Conservation (phyloP, 768 basidiomycete genomes). For the Floccularia luteovirens region DNA sequence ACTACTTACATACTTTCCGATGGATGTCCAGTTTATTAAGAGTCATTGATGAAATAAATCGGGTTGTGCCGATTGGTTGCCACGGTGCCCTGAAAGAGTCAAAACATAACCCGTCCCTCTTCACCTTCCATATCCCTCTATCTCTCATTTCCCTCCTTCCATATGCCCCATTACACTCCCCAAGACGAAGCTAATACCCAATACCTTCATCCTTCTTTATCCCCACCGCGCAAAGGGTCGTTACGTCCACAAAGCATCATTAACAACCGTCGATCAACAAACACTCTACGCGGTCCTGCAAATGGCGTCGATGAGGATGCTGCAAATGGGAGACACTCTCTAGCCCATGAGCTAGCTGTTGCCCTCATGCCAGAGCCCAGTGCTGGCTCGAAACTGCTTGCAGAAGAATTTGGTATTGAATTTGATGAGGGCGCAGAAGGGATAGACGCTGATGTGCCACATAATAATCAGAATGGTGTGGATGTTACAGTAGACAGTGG, state of each 20-base stretch:
- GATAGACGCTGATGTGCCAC: slow-evolving; percentile 42
- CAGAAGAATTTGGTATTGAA: slow-evolving; percentile 86
- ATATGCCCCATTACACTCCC: slow-evolving; percentile 24
- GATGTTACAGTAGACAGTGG: slow-evolving; percentile 21
- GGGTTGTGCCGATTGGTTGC: too few species aligned
- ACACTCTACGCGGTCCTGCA: slow-evolving; percentile 40
- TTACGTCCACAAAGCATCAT: slow-evolving; percentile 25
- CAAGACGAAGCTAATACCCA: slow-evolving; percentile 19
- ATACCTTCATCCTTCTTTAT: slow-evolving; percentile 17
- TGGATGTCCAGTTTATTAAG: too few species aligned
- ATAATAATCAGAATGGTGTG: slow-evolving; percentile 19
- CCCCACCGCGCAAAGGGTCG: slow-evolving; percentile 24
- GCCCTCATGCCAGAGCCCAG: slow-evolving; percentile 86
- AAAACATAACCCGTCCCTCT: too few species aligned
- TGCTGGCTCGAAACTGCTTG: slow-evolving; percentile 66
- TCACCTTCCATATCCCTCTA: background rate
- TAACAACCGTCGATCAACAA: slow-evolving; percentile 36
- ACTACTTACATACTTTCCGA: too few species aligned
- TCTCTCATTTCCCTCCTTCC: background rate
- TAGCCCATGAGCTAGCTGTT: slow-evolving; percentile 82
- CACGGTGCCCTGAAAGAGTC: too few species aligned
- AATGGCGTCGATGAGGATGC: slow-evolving; percentile 32
- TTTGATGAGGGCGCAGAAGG: slow-evolving; percentile 85
- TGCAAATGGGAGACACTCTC: slow-evolving; percentile 50
- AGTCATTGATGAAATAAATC: too few species aligned